These are phyloP conservation scores for Pneumocystis oryctolagi DNA, from an alignment of 1,139 yeast species.

Conservation along the genomic window DNA sequence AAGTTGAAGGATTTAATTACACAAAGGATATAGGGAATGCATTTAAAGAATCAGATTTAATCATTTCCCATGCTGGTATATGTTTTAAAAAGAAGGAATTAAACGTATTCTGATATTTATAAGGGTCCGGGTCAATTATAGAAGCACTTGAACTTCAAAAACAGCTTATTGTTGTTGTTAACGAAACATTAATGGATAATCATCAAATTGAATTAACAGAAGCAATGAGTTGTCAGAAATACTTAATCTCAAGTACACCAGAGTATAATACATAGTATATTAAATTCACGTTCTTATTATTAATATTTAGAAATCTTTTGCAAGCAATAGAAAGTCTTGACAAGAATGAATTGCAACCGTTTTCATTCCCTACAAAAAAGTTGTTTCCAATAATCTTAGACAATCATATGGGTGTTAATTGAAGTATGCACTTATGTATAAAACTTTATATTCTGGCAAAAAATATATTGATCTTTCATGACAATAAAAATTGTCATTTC, in stretches of 20 bases:
- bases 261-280: background rate
- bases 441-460: background rate
- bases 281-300: background rate
- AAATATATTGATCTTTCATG: too few relatives aligned
- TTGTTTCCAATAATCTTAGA: background rate
- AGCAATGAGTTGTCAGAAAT: slow-evolving; percentile 32
- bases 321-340: background rate
- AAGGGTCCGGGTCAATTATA: slow-evolving; percentile 73
- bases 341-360: background rate
- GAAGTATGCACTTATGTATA: background rate
- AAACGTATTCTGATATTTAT: background rate
- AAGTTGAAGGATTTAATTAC: slow-evolving; percentile 23
- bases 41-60: slow-evolving; percentile 35
- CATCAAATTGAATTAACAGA: slow-evolving; percentile 72
- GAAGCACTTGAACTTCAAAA: slow-evolving; percentile 42
- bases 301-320: background rate
- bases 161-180: slow-evolving; percentile 52
- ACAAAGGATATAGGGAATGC: slow-evolving; percentile 31
- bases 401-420: background rate
- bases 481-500: too few relatives aligned
- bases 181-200: slow-evolving; percentile 63
- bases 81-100: background rate
- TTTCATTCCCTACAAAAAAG: background rate
- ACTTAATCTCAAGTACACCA: slow-evolving; percentile 20
- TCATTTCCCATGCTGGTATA: slow-evolving; percentile 68